Percentiles rank a stretch among this genome's conserved stretches.
These are phyloP conservation scores for Myriosclerotinia scirpicola DNA, from an alignment of 2,329 filamentous ascomycete species.

Conservation along the genomic window DNA sequence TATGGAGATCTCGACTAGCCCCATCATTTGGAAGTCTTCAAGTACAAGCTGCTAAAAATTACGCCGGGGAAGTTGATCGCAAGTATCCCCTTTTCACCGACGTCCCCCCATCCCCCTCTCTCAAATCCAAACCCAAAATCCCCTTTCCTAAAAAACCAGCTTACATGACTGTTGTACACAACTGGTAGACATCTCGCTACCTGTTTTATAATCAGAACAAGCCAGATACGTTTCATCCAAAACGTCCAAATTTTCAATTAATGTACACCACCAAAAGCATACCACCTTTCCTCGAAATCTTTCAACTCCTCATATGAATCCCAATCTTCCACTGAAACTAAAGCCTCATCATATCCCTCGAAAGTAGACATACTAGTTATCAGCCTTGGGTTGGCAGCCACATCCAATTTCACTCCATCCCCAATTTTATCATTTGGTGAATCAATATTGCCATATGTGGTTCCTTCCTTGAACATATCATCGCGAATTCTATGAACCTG, in stretches of 20 bases:
- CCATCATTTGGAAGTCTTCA: no score
- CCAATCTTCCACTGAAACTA: conserved; percentile 29
- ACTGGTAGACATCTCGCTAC: no score
- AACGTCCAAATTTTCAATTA: not conserved
- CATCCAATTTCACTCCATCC: conserved; percentile 28
- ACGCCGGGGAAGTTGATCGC: no score
- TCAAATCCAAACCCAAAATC: no score
- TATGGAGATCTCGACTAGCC: no score
- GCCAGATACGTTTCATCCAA: not conserved
- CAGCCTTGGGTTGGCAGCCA: conserved; percentile 24
- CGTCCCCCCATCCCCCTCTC: no score
- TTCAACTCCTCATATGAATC: conserved; percentile 30
- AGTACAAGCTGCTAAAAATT: no score
- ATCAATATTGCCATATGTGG: conserved; percentile 29
- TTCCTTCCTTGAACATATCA: conserved; percentile 26
- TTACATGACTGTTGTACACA: no score
- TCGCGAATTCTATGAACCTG: conserved; percentile 26
- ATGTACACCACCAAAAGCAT: conserved; percentile 29
- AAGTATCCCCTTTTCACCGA: no score
- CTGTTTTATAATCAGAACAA: no score
- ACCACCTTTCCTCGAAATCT: conserved; percentile 31
- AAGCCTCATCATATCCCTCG: conserved; percentile 26
- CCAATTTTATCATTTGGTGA: conserved; percentile 29
- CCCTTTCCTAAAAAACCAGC: no score
- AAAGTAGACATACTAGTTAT: conserved; percentile 27